Evolutionary conservation across 768 basidiomycete genomes (phyloP).

Genomic region (Scleroderma citrinum): DNA sequence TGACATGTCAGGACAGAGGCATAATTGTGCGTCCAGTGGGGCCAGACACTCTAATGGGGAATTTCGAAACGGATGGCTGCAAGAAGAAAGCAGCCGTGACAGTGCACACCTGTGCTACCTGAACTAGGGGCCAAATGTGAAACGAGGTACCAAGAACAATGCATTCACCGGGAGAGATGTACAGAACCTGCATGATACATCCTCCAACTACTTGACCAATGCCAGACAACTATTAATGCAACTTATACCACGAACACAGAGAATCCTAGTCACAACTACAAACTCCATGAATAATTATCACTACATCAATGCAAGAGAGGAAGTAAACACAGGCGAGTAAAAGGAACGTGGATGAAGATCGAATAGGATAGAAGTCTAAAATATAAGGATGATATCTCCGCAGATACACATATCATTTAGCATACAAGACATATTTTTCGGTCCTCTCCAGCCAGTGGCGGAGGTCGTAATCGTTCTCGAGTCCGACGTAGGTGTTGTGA

Average conservation of each 20-base stretch:
- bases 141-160: background rate
- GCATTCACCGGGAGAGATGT: background rate
- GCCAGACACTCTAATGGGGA: too few relatives aligned
- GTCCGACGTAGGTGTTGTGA: conserved; percentile 56
- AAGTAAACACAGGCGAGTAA: background rate
- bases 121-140: background rate
- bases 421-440: conserved; percentile 80
- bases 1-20: too few relatives aligned
- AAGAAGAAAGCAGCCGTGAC: too few relatives aligned
- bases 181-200: background rate
- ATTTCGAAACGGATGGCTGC: too few relatives aligned
- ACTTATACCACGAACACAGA: background rate
- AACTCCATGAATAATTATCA: background rate
- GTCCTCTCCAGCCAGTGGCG: conserved; percentile 70
- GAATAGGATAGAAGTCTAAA: conserved; percentile 22
- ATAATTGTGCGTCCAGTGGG: too few relatives aligned
- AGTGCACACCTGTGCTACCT: too few relatives aligned
- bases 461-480: conserved; percentile 60
- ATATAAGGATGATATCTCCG: conserved; percentile 18
- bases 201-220: background rate
- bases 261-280: background rate
- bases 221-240: background rate
- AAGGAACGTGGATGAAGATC: conserved; percentile 12
- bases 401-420: conserved; percentile 42
- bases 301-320: background rate